Base-by-base conservation (phyloP, 805 yeast species). In the Suhomyces sp. region DNA sequence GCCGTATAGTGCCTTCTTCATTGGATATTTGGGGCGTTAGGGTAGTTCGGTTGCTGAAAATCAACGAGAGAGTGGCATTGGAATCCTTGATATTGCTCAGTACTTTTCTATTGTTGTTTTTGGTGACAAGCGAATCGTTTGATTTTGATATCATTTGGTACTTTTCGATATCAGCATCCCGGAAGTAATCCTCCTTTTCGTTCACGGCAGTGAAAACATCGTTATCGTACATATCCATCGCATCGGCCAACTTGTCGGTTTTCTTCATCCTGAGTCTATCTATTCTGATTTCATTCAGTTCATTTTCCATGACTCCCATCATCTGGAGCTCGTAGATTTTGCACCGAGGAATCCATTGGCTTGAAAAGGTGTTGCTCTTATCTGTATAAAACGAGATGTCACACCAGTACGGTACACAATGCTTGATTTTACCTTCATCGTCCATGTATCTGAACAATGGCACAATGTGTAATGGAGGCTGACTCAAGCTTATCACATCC, bases 231-330 rank as follows among this genome's bases (percentile, higher is more conserved):
- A 70, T 71, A 27, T 80, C 81, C 87, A 89, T 88, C 5, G 84
- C 78, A 35, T 83, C 86, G 1, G 77, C 57, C 35, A 85, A 73
- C 46, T 64, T 65, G 4, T 71, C 63, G 22, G 56, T 63, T 51
- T 44, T 62, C 46, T 54, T 66, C 55, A 60, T 60, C 10, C 73
- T 77, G 47, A 91, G 69, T 47, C 85, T 78, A 15, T 84, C 85
- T 9, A 92, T 80, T 7, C 84, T 81, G 6, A 87, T 81, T 10
- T 86, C 82, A 57, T 84, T 83, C 52, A 85, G 74, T 61, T 94
- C 97, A 60, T 89, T 89, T 61, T 93, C 98, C 86, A 93, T 90
- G 6, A 94, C 81, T 0, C 98, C 98, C 96, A 93, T 93, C 97
- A 94, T 94, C 66, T 94, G 98, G 17, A 94, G 70, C 61, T 93